Base-by-base conservation (phyloP, 2,329 filamentous ascomycete species). In the Alternaria triticina region DNA sequence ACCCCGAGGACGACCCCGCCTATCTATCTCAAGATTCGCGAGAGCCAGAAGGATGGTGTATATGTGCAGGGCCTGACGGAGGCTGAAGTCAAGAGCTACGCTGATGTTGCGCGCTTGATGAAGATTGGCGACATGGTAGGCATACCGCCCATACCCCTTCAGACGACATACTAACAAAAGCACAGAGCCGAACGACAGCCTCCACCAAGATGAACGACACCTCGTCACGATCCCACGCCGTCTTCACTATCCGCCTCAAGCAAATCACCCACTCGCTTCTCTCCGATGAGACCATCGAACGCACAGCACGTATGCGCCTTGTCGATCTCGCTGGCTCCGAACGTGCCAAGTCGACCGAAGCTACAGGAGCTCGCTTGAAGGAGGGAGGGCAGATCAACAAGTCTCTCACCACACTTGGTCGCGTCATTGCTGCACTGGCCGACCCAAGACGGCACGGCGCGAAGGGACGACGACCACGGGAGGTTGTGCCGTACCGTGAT, bases 121-220 rank as follows among this genome's bases (percentile, higher is more conserved):
- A 92, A 91, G 73, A 88, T 90, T 74, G 96, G 96, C 61, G 96
- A 99, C 79, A 84, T 87, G 61, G 80, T 81, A 70, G 22, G 74
- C 55, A 46, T 13, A 0, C 11, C 20, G 9, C 11, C 9, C n/a
- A 11, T 25, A 5, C 25, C 22, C 5, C 23, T n/a, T 8, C 11
- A 15, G 28, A 46, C 4, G 10, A 25, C 6, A 6, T 46, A 40
- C 70, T 75, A 52, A 74, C 50, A 10, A 1, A 5, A 20, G 1
- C 9, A 2, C 30, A 80, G 68, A 97, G 92, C 61, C 90, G 96
- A 51, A 98, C 96, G 0, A 91, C 89, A 20, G 96, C 96, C 13
- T 94, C 92, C 77, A 99, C 96, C 63, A 98, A 97, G 83, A 99
- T 99, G 96, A 99, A 99, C 81, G 96, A 99, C 80, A 98, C 95